Evolutionary conservation across 805 yeast genomes (phyloP), one percentile per base, ranked within the genome.

Genomic region (Kazachstania bromeliacearum): DNA sequence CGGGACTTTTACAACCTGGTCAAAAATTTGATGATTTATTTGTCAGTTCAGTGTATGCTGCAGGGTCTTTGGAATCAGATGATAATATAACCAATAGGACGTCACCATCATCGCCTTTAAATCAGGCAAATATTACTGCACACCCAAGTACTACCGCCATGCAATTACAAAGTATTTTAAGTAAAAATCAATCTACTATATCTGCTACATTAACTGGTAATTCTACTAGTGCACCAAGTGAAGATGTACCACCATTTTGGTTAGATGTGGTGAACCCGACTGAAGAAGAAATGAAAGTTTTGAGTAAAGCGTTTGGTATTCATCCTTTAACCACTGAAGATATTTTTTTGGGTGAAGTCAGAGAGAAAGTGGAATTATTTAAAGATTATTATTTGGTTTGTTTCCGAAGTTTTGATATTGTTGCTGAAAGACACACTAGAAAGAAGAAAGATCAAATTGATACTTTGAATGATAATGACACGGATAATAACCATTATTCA

Each of bases 321-420:
- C 98, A 89, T 59, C 98, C 98, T 0, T 70, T 89, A 48, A 89
- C 98, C 0, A 84, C 96, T 0, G 98, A 89, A 55, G 98, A 89
- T 62, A 88, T 89, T 33, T 81, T 83, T 41, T 62, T 88, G 21
- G 95, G 95, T 2, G 98, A 89, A 55, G 82, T 95, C 1, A 74
- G 97, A 45, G 98, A 89, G 57, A 89, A 89, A 54, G 96, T 89
- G 15, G 98, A 89, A 60, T 60, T 92, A 23, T 89, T 89, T 64
- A 79, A 82, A 51, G 83, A 83, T 44, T 89, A 89, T 59, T 92
- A 89, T 57, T 77, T 89, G 47, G 83, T 92, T 21, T 87, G 97
- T 64, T 92, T 92, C 60, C 69, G 89, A 30, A 73, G 85, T 14
- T 81, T 82, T 57, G 88, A 80, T 56, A 79, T 88, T 35, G 85